Conservation (phyloP, 345 rosid genomes). For the Cardamine resedifolia region DNA sequence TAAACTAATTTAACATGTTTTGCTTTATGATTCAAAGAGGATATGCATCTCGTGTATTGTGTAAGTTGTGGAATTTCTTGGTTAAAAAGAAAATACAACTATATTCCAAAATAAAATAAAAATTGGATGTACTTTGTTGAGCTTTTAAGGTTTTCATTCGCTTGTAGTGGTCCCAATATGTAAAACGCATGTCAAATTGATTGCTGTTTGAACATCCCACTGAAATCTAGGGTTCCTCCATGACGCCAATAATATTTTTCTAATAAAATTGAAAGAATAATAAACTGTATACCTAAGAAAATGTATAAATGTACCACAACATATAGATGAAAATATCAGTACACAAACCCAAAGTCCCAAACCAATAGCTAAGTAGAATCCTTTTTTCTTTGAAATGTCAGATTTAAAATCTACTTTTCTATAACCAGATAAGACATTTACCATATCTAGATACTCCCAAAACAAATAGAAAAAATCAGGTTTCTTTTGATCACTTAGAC, state of each 20-base stretch:
- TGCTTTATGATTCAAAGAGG: not conserved
- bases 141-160: constrained; percentile 34
- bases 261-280: not conserved
- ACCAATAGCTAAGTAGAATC: not conserved
- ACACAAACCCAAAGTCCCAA: not conserved
- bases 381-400: not conserved
- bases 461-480: not conserved
- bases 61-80: not conserved
- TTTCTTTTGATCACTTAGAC: not conserved
- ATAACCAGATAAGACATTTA: not conserved
- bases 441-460: not conserved
- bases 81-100: not conserved
- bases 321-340: not conserved
- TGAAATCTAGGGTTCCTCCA: constrained; percentile 37
- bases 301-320: not conserved
- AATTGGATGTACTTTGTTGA: constrained; percentile 28
- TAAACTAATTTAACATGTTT: not conserved
- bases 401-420: not conserved
- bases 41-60: not conserved
- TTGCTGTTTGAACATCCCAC: constrained; percentile 32
- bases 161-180: constrained; percentile 34
- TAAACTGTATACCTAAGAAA: not conserved
- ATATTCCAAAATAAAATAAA: not conserved
- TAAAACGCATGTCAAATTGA: constrained; percentile 27
- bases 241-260: constrained; percentile 26